phyloP scores from a whole-genome alignment of 805 yeast species.

The Candida ovalis region DNA sequence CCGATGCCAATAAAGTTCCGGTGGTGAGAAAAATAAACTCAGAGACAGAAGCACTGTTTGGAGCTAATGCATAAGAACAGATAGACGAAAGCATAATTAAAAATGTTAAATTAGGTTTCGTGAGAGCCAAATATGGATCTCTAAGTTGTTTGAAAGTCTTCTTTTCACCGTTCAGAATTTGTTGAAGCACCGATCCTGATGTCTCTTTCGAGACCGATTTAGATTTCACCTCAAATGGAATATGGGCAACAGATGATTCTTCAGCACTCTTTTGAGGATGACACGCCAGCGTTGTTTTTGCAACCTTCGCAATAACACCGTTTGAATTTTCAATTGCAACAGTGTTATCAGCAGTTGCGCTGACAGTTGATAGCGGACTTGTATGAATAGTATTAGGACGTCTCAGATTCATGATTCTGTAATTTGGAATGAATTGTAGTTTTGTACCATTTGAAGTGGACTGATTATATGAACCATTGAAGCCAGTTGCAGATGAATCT shows the following conservation, averaged over 20 bases:
- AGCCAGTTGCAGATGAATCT: slow-evolving; percentile 8
- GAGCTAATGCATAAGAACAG: slow-evolving; percentile 91
- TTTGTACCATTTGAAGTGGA: background rate
- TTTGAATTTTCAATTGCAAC: slow-evolving; percentile 4
- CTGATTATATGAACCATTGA: background rate
- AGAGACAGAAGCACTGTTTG: slow-evolving; percentile 68
- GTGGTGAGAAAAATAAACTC: slow-evolving; percentile 68
- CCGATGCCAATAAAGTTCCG: slow-evolving; percentile 86
- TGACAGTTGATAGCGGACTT: slow-evolving; percentile 3
- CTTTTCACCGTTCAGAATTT: slow-evolving; percentile 23
- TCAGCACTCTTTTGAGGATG: slow-evolving; percentile 28
- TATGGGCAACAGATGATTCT: slow-evolving; percentile 11
- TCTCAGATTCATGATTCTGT: slow-evolving; percentile 10
- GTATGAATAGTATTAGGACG: slow-evolving; percentile 2
- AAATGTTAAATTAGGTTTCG: slow-evolving; percentile 86
- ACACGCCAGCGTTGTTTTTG: slow-evolving; percentile 42
- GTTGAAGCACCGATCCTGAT: slow-evolving; percentile 20
- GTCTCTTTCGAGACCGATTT: slow-evolving; percentile 25
- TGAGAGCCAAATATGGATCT: slow-evolving; percentile 70
- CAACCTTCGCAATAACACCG: slow-evolving; percentile 36
- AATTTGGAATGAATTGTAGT: slow-evolving; percentile 28
- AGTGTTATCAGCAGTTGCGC: background rate
- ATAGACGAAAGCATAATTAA: slow-evolving; percentile 88
- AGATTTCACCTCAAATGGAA: slow-evolving; percentile 58
- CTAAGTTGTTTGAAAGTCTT: slow-evolving; percentile 36